A percentile compares a stretch with the other conserved stretches of the same genome.
Evolutionary conservation across 768 basidiomycete genomes (phyloP).

Genomic region (Nevesoporus exiguus): DNA sequence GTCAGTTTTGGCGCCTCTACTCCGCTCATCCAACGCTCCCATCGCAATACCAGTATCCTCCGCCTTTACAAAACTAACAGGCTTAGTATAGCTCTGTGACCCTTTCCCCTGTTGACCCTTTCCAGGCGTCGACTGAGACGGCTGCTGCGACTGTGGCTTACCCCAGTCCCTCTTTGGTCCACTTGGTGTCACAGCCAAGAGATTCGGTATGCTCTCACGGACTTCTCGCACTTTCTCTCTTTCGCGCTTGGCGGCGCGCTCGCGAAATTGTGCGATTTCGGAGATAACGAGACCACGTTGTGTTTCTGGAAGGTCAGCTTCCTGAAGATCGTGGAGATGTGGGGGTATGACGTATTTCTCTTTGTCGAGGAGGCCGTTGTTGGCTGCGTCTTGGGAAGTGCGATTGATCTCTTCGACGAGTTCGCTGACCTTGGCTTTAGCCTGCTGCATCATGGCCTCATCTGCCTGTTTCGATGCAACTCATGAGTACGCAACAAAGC

Average conservation of each 20-base stretch:
- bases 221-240: conserved; percentile 85
- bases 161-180: conserved; percentile 86
- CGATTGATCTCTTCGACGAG: conserved; percentile 71
- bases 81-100: conserved; percentile 73
- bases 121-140: conserved; percentile 33
- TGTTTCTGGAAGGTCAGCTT: conserved; percentile 95
- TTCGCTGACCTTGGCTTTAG: conserved; percentile 61
- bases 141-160: conserved; percentile 41
- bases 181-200: conserved; percentile 48
- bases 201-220: conserved; percentile 50
- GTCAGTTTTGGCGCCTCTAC: conserved; percentile 63
- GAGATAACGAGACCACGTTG: conserved; percentile 89
- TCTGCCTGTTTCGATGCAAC: conserved; percentile 50
- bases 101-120: conserved; percentile 55
- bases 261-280: conserved; percentile 95
- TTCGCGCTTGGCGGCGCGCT: conserved; percentile 88
- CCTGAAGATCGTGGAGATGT: conserved; percentile 95
- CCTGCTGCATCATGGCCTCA: conserved; percentile 58
- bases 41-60: conserved; percentile 44
- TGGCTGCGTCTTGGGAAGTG: conserved; percentile 69
- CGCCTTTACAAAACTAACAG: conserved; percentile 79
- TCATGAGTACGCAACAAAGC: not conserved
- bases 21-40: conserved; percentile 35
- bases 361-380: conserved; percentile 70
- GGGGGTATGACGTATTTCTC: conserved; percentile 90